phyloP scores from a whole-genome alignment of 345 rosid species.

The Arabidopsis suecica region DNA sequence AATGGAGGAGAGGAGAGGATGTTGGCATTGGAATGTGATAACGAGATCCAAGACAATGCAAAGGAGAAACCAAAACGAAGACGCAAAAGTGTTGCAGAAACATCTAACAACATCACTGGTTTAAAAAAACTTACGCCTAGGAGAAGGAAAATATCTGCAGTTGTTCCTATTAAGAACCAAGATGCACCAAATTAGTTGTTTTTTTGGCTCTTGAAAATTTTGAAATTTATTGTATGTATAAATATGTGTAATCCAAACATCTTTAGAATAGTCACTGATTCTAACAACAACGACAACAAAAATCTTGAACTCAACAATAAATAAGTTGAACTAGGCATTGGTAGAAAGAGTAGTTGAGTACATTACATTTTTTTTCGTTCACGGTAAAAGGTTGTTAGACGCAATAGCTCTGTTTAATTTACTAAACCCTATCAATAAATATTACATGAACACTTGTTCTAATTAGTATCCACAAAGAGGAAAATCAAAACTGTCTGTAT shows the following conservation, averaged over 20 bases:
- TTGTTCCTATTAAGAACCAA: constrained; percentile 32
- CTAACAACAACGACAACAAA: constrained; percentile 4
- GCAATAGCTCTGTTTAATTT: not conserved
- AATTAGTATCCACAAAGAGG: constrained; percentile 8
- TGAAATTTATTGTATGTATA: not conserved
- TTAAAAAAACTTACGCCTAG: constrained; percentile 39
- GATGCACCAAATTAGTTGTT: constrained; percentile 28
- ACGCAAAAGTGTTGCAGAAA: constrained; percentile 31
- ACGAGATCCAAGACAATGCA: constrained; percentile 10
- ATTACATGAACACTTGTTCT: constrained; percentile 13
- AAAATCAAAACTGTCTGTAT: constrained; percentile 11
- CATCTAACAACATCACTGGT: constrained; percentile 19
- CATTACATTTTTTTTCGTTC: not conserved
- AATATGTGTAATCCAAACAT: constrained; percentile 2
- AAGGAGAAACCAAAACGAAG: constrained; percentile 22
- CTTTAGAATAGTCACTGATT: constrained; percentile 1
- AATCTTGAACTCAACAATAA: not conserved
- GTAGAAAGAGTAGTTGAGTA: not conserved
- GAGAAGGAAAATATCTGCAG: constrained; percentile 42
- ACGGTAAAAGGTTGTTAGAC: not conserved
- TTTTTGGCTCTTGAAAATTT: constrained; percentile 36
- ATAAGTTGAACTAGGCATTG: not conserved
- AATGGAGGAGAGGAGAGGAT: constrained; percentile 25
- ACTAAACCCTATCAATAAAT: not conserved
- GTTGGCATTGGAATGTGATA: constrained; percentile 32